phyloP scores from a whole-genome alignment of 148 eudicot genomes.

The Pouteria glomerata region DNA sequence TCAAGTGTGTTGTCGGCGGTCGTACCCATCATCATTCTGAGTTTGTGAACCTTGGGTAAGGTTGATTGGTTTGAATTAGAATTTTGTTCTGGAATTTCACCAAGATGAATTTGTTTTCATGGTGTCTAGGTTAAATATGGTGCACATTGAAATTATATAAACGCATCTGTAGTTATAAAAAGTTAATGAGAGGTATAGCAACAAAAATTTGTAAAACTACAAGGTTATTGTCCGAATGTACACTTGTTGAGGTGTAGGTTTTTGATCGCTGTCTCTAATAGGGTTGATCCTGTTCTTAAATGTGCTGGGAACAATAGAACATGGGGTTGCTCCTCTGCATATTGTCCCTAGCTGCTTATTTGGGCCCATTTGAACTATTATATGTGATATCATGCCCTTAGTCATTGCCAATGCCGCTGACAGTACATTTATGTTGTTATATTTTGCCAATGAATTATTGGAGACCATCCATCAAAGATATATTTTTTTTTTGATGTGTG shows the following conservation, averaged over 20 bases:
- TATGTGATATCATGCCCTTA: neutral
- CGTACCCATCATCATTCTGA: neutral
- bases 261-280: too few species aligned
- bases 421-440: neutral
- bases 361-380: neutral
- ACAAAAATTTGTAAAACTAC: too few species aligned
- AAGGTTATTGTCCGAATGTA: neutral
- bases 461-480: neutral
- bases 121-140: too few species aligned
- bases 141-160: too few species aligned
- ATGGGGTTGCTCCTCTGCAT: neutral
- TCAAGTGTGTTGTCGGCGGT: neutral
- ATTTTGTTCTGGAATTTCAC: too few species aligned
- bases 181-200: too few species aligned
- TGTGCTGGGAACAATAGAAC: neutral
- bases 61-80: too few species aligned
- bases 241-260: too few species aligned
- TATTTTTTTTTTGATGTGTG: neutral
- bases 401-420: neutral
- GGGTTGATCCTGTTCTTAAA: too few species aligned
- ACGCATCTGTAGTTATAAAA: too few species aligned
- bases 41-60: neutral
- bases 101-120: too few species aligned
- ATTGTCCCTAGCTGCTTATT: neutral
- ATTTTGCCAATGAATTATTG: neutral